Evolutionary conservation across 176 grass and related monocot genomes (phyloP).

Genomic region (Juncus effusus): DNA sequence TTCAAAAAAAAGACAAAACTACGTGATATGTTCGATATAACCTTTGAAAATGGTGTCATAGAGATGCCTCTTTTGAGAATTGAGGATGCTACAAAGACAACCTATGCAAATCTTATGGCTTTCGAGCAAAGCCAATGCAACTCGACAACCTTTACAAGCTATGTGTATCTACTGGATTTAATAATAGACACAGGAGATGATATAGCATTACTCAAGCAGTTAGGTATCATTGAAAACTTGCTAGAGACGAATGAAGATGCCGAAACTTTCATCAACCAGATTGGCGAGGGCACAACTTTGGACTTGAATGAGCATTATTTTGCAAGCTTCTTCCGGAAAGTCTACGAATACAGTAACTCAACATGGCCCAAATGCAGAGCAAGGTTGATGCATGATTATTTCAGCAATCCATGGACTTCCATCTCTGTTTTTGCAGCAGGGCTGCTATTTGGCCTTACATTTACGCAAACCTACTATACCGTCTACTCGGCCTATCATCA

Average conservation of each 20-base stretch:
- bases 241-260: constrained; percentile 8
- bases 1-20: constrained; percentile 17
- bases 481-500: background rate
- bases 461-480: background rate
- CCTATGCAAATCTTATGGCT: constrained; percentile 34
- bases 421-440: constrained; percentile 1
- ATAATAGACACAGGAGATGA: constrained; percentile 17
- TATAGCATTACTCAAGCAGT: background rate
- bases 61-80: constrained; percentile 40
- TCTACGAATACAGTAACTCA: constrained; percentile 11
- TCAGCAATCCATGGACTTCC: constrained; percentile 16
- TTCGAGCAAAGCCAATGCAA: constrained; percentile 33
- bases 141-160: constrained; percentile 8
- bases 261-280: constrained; percentile 8
- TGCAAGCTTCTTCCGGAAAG: background rate
- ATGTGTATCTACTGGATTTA: background rate
- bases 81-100: constrained; percentile 1
- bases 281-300: background rate
- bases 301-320: background rate
- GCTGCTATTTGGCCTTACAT: constrained; percentile 1
- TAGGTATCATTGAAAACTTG: background rate
- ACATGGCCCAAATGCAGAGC: constrained; percentile 11
- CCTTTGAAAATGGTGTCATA: background rate
- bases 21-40: constrained; percentile 12
- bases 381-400: constrained; percentile 14